Conservation (phyloP, 2,329 filamentous ascomycete genomes). For the Fusarium staphyleae region DNA sequence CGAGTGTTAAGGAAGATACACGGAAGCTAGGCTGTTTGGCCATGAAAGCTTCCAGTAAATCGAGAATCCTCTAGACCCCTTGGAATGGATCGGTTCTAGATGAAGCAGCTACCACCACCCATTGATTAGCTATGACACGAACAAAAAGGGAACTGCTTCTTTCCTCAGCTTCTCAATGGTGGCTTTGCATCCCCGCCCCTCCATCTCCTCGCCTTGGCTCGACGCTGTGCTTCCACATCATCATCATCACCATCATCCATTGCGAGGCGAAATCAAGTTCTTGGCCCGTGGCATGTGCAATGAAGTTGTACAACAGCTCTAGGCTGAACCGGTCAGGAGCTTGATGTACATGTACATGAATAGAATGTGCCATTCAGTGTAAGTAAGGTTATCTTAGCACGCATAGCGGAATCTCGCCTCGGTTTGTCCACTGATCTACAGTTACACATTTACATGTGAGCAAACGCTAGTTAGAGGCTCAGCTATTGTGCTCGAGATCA, state of each 20-base stretch:
- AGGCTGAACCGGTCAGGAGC: neutral
- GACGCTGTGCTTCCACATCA: conserved; percentile 14
- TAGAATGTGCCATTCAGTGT: conserved; percentile 2
- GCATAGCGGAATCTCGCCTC: conserved; percentile 16
- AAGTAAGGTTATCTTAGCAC: conserved; percentile 37
- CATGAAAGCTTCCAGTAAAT: neutral
- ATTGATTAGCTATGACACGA: neutral
- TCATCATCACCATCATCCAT: conserved; percentile 5
- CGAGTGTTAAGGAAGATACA: neutral
- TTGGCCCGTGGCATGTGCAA: conserved; percentile 14
- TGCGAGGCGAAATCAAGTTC: neutral
- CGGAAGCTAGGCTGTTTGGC: neutral
- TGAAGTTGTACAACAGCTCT: conserved; percentile 10
- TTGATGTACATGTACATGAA: conserved; percentile 15
- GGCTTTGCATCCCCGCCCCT: neutral
- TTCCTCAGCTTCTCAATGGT: conserved; percentile 2
- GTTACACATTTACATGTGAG: conserved; percentile 29
- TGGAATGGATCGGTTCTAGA: neutral
- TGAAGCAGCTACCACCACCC: neutral
- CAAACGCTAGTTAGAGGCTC: neutral
- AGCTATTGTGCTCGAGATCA: conserved; percentile 15
- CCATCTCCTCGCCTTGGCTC: neutral
- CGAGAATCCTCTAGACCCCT: neutral
- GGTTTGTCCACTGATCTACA: conserved; percentile 9
- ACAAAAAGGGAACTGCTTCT: neutral